These are phyloP conservation scores for Narthecium ossifragum DNA, from an alignment of 106 monocot genomes.

Conservation along the genomic window DNA sequence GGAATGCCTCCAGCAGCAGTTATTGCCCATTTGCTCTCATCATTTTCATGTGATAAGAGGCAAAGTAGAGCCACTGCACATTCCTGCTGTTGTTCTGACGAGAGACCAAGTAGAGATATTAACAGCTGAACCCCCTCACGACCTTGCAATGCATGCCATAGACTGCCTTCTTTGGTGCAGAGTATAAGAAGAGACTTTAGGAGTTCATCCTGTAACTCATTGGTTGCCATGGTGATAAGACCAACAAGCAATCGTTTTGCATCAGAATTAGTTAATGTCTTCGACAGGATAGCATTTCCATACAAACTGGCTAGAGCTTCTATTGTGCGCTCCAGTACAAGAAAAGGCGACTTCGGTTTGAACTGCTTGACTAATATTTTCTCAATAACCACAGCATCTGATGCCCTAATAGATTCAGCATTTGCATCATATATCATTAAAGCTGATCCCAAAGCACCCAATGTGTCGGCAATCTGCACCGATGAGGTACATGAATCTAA, in stretches of 20 bases:
- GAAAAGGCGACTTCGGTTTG: constrained; percentile 57
- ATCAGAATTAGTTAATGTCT: constrained; percentile 52
- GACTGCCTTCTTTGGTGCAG: constrained; percentile 56
- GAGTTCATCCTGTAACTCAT: constrained; percentile 83
- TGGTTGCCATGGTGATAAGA: constrained; percentile 90
- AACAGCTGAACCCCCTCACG: constrained; percentile 91
- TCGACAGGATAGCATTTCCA: constrained; percentile 74
- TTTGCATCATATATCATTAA: constrained; percentile 94
- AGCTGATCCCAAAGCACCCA: constrained; percentile 95
- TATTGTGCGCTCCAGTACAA: constrained; percentile 86
- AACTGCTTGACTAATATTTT: constrained; percentile 82
- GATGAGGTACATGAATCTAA: constrained; percentile 78
- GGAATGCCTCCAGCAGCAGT: constrained; percentile 99
- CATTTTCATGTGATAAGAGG: constrained; percentile 87
- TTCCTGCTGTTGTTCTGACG: constrained; percentile 99
- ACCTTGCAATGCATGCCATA: constrained; percentile 91
- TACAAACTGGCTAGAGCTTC: constrained; percentile 98
- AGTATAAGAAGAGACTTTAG: constrained; percentile 73
- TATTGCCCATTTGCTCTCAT: constrained; percentile 99
- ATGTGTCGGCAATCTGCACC: constrained; percentile 82
- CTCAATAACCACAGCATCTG: constrained; percentile 72
- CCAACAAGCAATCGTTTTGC: constrained; percentile 92
- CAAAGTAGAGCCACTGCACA: constrained; percentile 83
- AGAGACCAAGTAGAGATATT: constrained; percentile 97
- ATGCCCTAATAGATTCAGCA: constrained; percentile 77